Evolutionary conservation across 208 protist species (phyloP), one percentile per base, ranked within the genome.

Genomic region (Trypanosomatidae sp.): DNA sequence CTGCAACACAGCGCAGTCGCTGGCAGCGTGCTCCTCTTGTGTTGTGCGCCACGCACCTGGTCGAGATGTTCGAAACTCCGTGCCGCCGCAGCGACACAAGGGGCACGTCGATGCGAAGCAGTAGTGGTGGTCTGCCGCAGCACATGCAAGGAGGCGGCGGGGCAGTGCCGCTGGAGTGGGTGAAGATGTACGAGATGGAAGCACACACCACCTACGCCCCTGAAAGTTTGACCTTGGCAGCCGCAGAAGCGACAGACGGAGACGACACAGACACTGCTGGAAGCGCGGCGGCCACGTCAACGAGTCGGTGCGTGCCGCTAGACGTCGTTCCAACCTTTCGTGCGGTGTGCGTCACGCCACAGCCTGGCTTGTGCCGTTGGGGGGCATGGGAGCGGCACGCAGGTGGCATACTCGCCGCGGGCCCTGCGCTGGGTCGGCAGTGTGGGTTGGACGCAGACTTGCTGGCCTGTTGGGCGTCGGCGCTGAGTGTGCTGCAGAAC

Each of bases 1-100:
- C n/a, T n/a, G n/a, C n/a, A n/a, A n/a, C n/a, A n/a, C n/a, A n/a
- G n/a, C 19, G 53, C 12, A 0, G 15, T 67, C 10, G 10, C 52
- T 3, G 17, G 25, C 36, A 28, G 5, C n/a, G 44, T n/a, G 46
- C 58, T 47, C 73, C 89, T 36, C 49, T 95, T 17, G 78, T 94
- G 30, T 66, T 93, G 8, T 87, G 85, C 58, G 82, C 87, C 28
- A 98, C 89, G 17, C 94, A 96, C 66, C 85, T 92, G 47, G 64
- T 83, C 5, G 92, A 97, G 41, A 74, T 91, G 69, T 67, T 91
- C 10, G 68, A 83, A 19, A 39, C 15, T n/a, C 15, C 64, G 47
- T 33, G 28, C 46, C n/a, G n/a, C n/a, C n/a, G n/a, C n/a, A n/a
- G n/a, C n/a, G n/a, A n/a, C n/a, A n/a, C n/a, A n/a, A n/a, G n/a